A percentile compares a stretch with the other conserved stretches of the same genome.
These are phyloP conservation scores for Salvia sclarea DNA, from an alignment of 305 asterid species.

Conservation along the genomic window DNA sequence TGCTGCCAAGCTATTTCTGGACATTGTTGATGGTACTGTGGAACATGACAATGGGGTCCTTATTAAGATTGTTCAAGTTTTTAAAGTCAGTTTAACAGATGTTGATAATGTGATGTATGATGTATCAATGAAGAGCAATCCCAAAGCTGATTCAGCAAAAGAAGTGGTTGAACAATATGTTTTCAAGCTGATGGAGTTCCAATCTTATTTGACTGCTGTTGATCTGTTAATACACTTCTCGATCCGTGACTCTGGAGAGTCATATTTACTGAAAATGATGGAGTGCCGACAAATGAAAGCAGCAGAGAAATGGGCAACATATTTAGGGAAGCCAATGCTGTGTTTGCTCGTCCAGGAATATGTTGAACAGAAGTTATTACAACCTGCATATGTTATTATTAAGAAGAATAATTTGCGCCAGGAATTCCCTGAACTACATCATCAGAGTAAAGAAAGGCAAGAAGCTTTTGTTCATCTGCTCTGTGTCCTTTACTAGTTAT, in stretches of 20 bases:
- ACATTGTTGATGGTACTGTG: conserved; percentile 44
- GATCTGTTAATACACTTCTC: conserved; percentile 73
- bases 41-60: conserved; percentile 60
- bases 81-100: conserved; percentile 52
- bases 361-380: conserved; percentile 49
- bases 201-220: conserved; percentile 66
- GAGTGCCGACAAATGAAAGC: conserved; percentile 60
- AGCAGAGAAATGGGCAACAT: conserved; percentile 94
- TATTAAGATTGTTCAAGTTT: conserved; percentile 66
- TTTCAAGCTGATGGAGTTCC: conserved; percentile 50
- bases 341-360: conserved; percentile 68
- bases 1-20: conserved; percentile 66
- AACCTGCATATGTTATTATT: conserved; percentile 60
- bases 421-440: conserved; percentile 87
- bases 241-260: conserved; percentile 57
- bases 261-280: conserved; percentile 69
- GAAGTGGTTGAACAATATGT: conserved; percentile 63
- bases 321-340: conserved; percentile 74
- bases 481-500: conserved; percentile 15
- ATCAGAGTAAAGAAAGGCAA: conserved; percentile 84
- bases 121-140: conserved; percentile 37
- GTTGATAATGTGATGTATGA: conserved; percentile 51
- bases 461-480: conserved; percentile 35
- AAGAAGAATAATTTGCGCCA: conserved; percentile 65
- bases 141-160: conserved; percentile 46